Evolutionary conservation across 441 rosid genomes (phyloP), one percentile per base, ranked within the genome.

Genomic region (Euphorbia celastroides): DNA sequence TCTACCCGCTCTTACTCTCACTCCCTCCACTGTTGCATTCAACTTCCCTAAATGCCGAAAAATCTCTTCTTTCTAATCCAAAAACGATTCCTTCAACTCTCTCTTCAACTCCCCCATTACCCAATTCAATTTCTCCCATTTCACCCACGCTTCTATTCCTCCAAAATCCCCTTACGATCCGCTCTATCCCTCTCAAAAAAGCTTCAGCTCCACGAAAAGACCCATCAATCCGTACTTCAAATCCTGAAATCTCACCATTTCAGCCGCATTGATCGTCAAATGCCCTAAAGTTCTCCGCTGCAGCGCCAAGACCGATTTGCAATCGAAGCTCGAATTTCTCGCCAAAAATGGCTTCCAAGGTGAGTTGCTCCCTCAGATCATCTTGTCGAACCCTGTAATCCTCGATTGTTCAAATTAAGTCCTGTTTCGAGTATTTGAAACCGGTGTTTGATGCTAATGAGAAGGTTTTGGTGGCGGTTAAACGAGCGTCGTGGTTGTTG

Each of bases 291-390:
- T 68, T 23, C 62, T 61, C 22, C 54, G 28, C 10, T 52, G 66
- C 56, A 27, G 48, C 12, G 36, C 36, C 16, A 46, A 60, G 20
- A 34, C 8, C 31, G 55, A 27, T 54, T 61, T 69, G 6, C 64
- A 41, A 52, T 60, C 44, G 13, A 69, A 62, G 57, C 28, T 62
- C 28, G 67, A 54, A 16, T 69, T 52, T 61, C 57, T 61, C 20
- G 8, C 50, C 4, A 0, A 54, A 25, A 61, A 7, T 61, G 72
- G 72, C 8, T 73, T 68, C 16, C 32, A 19, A 48, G 76, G 68
- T 46, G 14, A 73, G 61, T 68, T 62, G 62, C 64, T 72, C 26
- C 60, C 68, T 34, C 30, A 62, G 68, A 64, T 67, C 57, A 30
- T 68, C 7, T 12, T 55, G n/a, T 25, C 31, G 4, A 25, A 55